phyloP scores from a whole-genome alignment of 2,329 filamentous ascomycete species.

The Claviceps sp. region DNA sequence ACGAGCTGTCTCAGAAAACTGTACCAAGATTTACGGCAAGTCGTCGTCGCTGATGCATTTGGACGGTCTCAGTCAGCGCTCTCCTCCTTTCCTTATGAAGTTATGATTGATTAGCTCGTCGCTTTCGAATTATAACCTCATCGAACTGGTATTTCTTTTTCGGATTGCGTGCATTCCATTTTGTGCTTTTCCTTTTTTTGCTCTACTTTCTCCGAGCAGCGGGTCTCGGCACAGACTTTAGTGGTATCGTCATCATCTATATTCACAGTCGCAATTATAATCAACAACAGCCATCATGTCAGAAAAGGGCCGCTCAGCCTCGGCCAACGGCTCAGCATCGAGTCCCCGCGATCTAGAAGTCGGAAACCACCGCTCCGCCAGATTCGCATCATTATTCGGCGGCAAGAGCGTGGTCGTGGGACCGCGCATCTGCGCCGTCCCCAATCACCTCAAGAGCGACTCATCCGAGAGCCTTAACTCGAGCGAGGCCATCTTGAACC shows the following conservation, averaged over 20 bases:
- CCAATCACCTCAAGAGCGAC: constrained; percentile 20
- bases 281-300: constrained; percentile 12
- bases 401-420: constrained; percentile 30
- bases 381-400: constrained; percentile 24
- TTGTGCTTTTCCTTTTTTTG: too few relatives aligned
- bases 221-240: neutral
- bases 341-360: constrained; percentile 13
- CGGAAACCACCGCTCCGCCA: constrained; percentile 11
- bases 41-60: neutral
- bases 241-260: neutral
- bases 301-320: constrained; percentile 10
- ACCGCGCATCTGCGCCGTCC: constrained; percentile 36
- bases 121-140: neutral
- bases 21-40: too few relatives aligned
- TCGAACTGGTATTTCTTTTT: neutral
- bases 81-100: neutral
- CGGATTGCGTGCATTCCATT: neutral
- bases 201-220: neutral
- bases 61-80: neutral
- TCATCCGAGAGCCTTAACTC: constrained; percentile 31
- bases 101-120: neutral
- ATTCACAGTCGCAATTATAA: too few relatives aligned
- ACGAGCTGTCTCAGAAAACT: neutral
- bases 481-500: constrained; percentile 35
- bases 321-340: constrained; percentile 1